Evolutionary conservation across 192 early-diverging fungal genomes (phyloP).

Genomic region (Coemansia nantahalensis): DNA sequence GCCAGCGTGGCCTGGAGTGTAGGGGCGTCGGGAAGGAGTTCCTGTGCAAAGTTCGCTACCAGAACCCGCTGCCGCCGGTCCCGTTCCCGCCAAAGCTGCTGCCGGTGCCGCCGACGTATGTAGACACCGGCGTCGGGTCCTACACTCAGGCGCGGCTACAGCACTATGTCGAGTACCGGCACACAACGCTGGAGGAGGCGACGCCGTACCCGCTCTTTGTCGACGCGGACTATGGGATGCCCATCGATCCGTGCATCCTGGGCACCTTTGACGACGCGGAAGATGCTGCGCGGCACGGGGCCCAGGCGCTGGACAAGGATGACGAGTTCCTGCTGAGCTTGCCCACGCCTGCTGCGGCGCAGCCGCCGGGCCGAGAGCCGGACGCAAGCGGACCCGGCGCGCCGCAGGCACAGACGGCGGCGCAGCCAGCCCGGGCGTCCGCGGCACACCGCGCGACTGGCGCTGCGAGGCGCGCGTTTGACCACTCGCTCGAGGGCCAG

Average conservation of each 20-base stretch:
- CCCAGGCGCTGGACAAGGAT: slow-evolving; percentile 37
- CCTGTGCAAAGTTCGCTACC: slow-evolving; percentile 53
- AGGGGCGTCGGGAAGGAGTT: slow-evolving; percentile 53
- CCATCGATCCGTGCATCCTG: slow-evolving; percentile 49
- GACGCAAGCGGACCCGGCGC: background rate
- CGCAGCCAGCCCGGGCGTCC: background rate
- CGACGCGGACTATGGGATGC: slow-evolving; percentile 55
- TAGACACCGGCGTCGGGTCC: slow-evolving; percentile 43
- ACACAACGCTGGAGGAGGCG: slow-evolving; percentile 51
- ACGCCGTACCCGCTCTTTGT: slow-evolving; percentile 52
- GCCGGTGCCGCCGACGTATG: slow-evolving; percentile 52
- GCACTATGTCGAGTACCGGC: slow-evolving; percentile 48
- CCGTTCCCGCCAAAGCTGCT: slow-evolving; percentile 56
- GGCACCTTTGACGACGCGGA: slow-evolving; percentile 48
- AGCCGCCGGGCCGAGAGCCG: background rate
- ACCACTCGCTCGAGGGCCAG: slow-evolving; percentile 44
- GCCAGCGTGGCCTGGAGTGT: background rate
- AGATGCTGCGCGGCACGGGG: background rate
- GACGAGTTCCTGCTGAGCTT: slow-evolving; percentile 47
- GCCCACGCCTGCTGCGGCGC: slow-evolving; percentile 10
- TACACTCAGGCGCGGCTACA: slow-evolving; percentile 50
- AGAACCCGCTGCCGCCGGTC: slow-evolving; percentile 51
- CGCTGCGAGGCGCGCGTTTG: slow-evolving; percentile 26
- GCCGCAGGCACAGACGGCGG: slow-evolving; percentile 2
- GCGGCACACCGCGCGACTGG: slow-evolving; percentile 11